phyloP scores from a whole-genome alignment of 495 filamentous ascomycete species.

The Elasticomyces elasticus region DNA sequence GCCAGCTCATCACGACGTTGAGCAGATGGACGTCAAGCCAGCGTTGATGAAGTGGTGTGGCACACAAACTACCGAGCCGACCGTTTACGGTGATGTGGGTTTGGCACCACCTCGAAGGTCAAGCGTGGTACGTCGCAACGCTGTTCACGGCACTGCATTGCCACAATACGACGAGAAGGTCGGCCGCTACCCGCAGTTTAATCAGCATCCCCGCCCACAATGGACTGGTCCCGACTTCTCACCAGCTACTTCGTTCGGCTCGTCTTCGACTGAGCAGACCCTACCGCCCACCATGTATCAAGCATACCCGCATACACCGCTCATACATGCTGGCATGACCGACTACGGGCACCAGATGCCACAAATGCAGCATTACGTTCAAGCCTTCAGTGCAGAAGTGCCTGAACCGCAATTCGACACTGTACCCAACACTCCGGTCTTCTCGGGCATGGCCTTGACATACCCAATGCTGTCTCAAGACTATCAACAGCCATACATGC shows the following conservation, averaged over 20 bases:
- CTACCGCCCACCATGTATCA: neutral
- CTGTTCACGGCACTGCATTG: too few species aligned
- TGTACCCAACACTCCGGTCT: conserved; percentile 7
- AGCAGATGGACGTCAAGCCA: too few species aligned
- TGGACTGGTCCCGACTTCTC: neutral
- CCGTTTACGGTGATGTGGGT: too few species aligned
- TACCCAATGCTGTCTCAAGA: too few species aligned
- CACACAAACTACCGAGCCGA: too few species aligned
- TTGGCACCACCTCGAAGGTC: too few species aligned
- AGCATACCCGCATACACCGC: neutral
- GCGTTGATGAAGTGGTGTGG: too few species aligned
- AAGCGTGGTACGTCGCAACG: too few species aligned
- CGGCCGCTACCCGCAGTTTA: too few species aligned
- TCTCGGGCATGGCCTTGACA: neutral
- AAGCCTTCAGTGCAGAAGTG: neutral
- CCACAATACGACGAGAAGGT: too few species aligned
- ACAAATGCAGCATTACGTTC: neutral
- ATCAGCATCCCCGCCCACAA: too few species aligned
- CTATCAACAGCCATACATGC: neutral
- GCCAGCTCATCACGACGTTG: too few species aligned
- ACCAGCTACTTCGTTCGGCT: neutral
- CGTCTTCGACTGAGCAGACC: neutral
- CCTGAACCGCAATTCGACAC: conserved; percentile 9
- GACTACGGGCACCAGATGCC: neutral
- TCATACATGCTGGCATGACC: neutral